Conservation (phyloP, 495 filamentous ascomycete genomes). For the Pseudomonodictys pantanalensis region DNA sequence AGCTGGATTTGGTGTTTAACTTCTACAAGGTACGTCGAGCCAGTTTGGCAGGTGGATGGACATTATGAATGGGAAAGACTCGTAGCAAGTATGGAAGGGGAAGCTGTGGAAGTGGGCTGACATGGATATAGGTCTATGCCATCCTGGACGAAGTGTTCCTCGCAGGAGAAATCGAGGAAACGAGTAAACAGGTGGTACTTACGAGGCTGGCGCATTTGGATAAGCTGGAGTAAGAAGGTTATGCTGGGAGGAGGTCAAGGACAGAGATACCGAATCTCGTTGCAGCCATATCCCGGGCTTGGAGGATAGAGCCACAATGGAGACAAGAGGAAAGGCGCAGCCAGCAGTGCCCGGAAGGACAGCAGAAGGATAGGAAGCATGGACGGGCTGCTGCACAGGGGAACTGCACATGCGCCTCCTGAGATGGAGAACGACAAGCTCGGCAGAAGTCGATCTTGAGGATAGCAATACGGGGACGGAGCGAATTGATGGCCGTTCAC, state of each 20-base stretch:
- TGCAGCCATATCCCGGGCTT: no score
- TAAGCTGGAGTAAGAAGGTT: constrained; percentile 72
- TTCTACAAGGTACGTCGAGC: constrained; percentile 71
- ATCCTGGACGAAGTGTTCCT: constrained; percentile 97
- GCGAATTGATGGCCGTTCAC: no score
- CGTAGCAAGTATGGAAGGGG: not conserved
- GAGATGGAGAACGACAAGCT: no score
- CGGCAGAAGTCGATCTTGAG: no score
- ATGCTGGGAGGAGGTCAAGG: not conserved
- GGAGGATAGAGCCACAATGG: no score
- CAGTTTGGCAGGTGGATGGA: not conserved
- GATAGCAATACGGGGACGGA: no score
- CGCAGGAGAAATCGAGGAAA: constrained; percentile 96
- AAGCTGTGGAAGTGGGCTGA: not conserved
- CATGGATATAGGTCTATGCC: constrained; percentile 73
- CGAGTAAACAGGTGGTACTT: constrained; percentile 94
- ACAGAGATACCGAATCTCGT: no score
- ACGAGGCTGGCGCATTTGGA: constrained; percentile 93
- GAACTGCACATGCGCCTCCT: no score
- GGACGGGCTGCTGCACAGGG: no score
- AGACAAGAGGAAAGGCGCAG: no score
- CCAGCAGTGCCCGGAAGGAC: no score
- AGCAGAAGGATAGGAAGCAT: no score
- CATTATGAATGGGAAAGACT: not conserved
- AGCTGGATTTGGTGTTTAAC: constrained; percentile 98